A percentile compares a stretch with the other conserved stretches of the same genome.
phyloP scores from a whole-genome alignment of 345 rosid species.

The Kandelia obovata region DNA sequence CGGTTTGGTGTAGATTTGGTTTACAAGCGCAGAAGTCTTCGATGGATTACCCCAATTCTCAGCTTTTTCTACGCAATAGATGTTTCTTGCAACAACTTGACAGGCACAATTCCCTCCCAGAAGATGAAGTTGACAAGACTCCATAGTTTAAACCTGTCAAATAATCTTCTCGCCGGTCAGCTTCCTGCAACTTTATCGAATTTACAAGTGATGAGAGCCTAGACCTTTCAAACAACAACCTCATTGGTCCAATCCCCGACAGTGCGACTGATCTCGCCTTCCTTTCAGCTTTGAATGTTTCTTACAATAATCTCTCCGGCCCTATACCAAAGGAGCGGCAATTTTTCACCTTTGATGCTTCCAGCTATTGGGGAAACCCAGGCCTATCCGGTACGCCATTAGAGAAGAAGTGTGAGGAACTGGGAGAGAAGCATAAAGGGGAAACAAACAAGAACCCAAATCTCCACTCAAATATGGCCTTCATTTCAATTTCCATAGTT shows the following conservation, averaged over 20 bases:
- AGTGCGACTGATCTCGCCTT: rapidly evolving
- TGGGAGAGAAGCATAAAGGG: too few relatives aligned
- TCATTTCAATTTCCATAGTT: too few relatives aligned
- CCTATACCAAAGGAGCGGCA: not conserved
- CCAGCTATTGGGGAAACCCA: not conserved
- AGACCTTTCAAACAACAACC: constrained; percentile 17
- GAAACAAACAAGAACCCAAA: too few relatives aligned
- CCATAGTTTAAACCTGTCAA: rapidly evolving
- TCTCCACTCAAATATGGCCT: too few relatives aligned
- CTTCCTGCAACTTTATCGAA: not conserved
- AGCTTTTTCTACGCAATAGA: not conserved
- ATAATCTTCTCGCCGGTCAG: constrained; percentile 15
- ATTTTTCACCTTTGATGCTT: not conserved
- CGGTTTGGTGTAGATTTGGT: not conserved
- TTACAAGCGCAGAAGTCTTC: rapidly evolving
- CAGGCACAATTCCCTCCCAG: constrained; percentile 16
- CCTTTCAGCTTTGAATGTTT: not conserved
- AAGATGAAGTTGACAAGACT: not conserved
- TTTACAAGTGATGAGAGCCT: rapidly evolving
- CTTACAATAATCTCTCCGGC: constrained; percentile 21
- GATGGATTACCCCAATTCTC: not conserved
- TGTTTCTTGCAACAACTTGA: constrained; percentile 11
- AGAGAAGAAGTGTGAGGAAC: not conserved
- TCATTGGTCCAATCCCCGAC: not conserved
- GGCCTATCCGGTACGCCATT: not conserved